Evolutionary conservation across 345 rosid genomes (phyloP).

Genomic region (Litchi chinensis): DNA sequence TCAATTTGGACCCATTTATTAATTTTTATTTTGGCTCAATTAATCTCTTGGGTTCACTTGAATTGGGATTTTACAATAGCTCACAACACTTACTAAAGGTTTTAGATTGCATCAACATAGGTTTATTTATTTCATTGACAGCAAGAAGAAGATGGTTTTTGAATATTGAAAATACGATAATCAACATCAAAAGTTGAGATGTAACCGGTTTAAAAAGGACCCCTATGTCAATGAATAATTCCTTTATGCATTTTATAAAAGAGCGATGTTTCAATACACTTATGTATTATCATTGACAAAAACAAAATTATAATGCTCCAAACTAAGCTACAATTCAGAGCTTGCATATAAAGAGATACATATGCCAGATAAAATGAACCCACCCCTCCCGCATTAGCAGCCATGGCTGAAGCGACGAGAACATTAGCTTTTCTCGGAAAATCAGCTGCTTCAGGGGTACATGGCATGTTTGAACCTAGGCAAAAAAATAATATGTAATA

Average conservation of each 20-base stretch:
- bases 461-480: conserved; percentile 95
- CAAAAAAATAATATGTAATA: conserved; percentile 12
- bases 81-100: background rate
- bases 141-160: too few relatives aligned
- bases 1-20: too few relatives aligned
- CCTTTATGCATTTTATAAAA: background rate
- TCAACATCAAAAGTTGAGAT: too few relatives aligned
- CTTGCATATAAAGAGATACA: background rate
- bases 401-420: conserved; percentile 93
- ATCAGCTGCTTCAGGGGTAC: conserved; percentile 92
- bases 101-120: too few relatives aligned
- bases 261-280: background rate
- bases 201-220: too few relatives aligned
- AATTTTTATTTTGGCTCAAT: too few relatives aligned
- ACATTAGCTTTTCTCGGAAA: conserved; percentile 84
- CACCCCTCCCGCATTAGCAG: conserved; percentile 99
- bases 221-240: too few relatives aligned
- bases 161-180: too few relatives aligned
- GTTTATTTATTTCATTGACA: too few relatives aligned
- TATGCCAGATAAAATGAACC: conserved; percentile 21
- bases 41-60: too few relatives aligned
- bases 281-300: background rate
- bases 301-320: background rate
- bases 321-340: background rate
- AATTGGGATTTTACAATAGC: too few relatives aligned